phyloP scores from a whole-genome alignment of 345 rosid genomes.

The Clausena lansium region DNA sequence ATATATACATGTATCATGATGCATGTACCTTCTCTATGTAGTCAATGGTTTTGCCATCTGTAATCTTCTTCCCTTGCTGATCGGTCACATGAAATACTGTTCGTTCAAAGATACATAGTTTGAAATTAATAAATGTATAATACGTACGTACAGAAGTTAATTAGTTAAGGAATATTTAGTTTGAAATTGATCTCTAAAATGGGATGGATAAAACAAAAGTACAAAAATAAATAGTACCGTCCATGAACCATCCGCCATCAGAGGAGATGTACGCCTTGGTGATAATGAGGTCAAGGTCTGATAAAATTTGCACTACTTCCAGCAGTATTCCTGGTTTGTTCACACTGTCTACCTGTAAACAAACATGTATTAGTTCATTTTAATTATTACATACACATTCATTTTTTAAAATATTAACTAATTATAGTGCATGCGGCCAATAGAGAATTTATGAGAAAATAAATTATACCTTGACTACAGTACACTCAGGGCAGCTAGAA shows the following conservation, averaged over 20 bases:
- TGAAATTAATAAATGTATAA: not conserved
- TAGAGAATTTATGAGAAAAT: no score
- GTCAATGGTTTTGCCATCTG: constrained; percentile 69
- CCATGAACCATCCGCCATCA: constrained; percentile 99
- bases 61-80: constrained; percentile 81
- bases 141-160: no score
- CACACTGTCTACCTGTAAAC: constrained; percentile 76
- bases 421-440: no score
- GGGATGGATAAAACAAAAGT: not conserved
- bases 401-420: no score
- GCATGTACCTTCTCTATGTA: constrained; percentile 67
- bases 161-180: not conserved
- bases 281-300: constrained; percentile 86
- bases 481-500: constrained; percentile 60
- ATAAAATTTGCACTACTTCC: constrained; percentile 88
- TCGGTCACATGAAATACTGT: constrained; percentile 85
- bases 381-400: not conserved
- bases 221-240: constrained; percentile 51
- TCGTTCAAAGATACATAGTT: not conserved
- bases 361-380: not conserved
- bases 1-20: no score
- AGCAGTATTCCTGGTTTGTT: constrained; percentile 92
- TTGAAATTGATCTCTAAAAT: not conserved
- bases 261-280: constrained; percentile 94
- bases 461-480: constrained; percentile 68